A percentile compares a stretch with the other conserved stretches of the same genome.
Conservation (phyloP, 2,329 filamentous ascomycete species). For the Diaporthe ampelina region DNA sequence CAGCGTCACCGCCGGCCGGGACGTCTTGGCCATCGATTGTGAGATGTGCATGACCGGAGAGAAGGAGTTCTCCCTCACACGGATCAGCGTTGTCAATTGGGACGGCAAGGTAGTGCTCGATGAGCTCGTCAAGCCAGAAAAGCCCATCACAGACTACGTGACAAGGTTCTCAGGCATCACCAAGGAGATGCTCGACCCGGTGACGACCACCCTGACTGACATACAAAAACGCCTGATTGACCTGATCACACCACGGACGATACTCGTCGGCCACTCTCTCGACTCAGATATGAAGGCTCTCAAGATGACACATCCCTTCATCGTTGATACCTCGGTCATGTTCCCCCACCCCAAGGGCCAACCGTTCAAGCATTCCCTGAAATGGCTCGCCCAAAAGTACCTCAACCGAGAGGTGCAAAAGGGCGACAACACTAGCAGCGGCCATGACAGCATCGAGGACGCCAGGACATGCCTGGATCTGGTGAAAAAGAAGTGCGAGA, state of each 20-base stretch:
- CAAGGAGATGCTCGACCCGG: constrained; percentile 81
- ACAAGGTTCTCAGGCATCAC: constrained; percentile 96
- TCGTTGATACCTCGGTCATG: constrained; percentile 91
- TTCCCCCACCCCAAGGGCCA: constrained; percentile 92
- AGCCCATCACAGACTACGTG: constrained; percentile 92
- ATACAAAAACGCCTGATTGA: constrained; percentile 83
- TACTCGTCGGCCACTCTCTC: constrained; percentile 85
- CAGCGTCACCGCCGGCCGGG: constrained; percentile 85
- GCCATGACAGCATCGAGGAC: constrained; percentile 95
- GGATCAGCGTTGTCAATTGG: constrained; percentile 91
- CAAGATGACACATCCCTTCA: constrained; percentile 89
- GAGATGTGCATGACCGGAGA: constrained; percentile 96
- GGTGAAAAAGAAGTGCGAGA: constrained; percentile 95
- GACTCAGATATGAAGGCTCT: constrained; percentile 88
- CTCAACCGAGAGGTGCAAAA: constrained; percentile 90
- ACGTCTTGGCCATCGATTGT: constrained; percentile 88
- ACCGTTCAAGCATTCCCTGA: constrained; percentile 90
- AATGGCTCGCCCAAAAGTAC: constrained; percentile 90
- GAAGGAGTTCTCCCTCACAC: constrained; percentile 84
- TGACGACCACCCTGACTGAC: constrained; percentile 86
- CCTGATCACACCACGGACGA: constrained; percentile 79
- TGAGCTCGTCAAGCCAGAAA: constrained; percentile 90
- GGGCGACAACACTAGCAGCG: constrained; percentile 72
- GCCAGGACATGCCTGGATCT: constrained; percentile 92
- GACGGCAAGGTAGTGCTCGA: constrained; percentile 86